A percentile compares a stretch with the other conserved stretches of the same genome.
Conservation (phyloP, 2,329 filamentous ascomycete genomes). For the Ascochyta koolunga region DNA sequence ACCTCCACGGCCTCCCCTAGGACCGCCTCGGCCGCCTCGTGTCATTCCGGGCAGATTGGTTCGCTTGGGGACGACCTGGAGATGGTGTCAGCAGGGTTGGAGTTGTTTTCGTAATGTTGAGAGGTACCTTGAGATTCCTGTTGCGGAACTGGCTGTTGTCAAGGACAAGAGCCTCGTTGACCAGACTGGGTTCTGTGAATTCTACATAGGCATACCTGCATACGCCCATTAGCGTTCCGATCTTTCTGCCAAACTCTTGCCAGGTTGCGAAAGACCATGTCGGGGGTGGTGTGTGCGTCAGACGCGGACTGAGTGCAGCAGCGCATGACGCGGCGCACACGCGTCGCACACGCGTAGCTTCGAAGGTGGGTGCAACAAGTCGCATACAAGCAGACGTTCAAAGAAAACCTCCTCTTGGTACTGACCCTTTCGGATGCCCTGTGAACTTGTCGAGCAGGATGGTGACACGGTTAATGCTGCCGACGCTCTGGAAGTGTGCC, state of each 20-base stretch:
- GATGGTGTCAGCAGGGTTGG: constrained; percentile 4
- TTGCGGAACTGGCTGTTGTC: constrained; percentile 97
- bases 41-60: constrained; percentile 97
- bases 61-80: constrained; percentile 82
- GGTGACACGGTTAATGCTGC: constrained; percentile 96
- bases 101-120: neutral
- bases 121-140: constrained; percentile 85
- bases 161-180: constrained; percentile 89
- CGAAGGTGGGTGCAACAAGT: neutral
- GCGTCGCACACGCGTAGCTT: neutral
- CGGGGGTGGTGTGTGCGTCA: neutral
- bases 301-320: neutral
- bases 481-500: constrained; percentile 96
- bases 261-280: constrained; percentile 58
- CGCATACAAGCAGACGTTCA: constrained; percentile 22
- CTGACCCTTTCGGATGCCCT: constrained; percentile 97
- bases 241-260: constrained; percentile 61
- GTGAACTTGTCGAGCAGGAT: constrained; percentile 98
- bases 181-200: constrained; percentile 91
- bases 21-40: constrained; percentile 70
- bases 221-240: constrained; percentile 57
- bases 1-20: constrained; percentile 58
- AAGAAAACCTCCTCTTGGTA: constrained; percentile 51
- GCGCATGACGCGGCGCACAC: constrained; percentile 11
- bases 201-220: constrained; percentile 97